Evolutionary conservation across 768 basidiomycete genomes (phyloP), one percentile per base, ranked within the genome.

Genomic region (Tylopilus plumbeoviolaceoides): DNA sequence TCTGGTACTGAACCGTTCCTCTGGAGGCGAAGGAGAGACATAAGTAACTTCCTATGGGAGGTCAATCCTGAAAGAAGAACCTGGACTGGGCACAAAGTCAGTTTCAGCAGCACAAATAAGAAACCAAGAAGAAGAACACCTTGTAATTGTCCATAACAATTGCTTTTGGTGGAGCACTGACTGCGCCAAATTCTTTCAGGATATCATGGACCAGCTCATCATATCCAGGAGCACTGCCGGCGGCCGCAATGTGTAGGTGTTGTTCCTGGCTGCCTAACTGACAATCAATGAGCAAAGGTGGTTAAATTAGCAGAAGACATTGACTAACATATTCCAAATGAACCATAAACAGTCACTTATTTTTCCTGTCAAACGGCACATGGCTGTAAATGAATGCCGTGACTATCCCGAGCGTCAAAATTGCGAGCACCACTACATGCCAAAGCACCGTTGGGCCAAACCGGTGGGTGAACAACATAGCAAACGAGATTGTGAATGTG

Each of bases 321-420:
- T 5, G 11, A 68, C 84, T 61, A 64, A 93, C n/a, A n/a, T n/a
- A n/a, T n/a, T n/a, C n/a, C n/a, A n/a, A n/a, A n/a, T n/a, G n/a
- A n/a, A n/a, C n/a, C 93, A 62, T 98, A 61, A 91, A 94, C 44
- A 95, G 45, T 50, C 95, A 74, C 70, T 91, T 91, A 65, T 98
- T 95, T 77, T 83, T 82, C 15, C 62, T 68, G 61, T 97, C 93
- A 65, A 94, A 98, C 0, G 88, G 83, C 5, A 70, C 67, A 36
- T 78, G 70, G 58, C 71, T 66, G 7, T 79, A 73, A 67, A 92
- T 92, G 39, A 84, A 66, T 0, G 80, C 84, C 56, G 90, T 80
- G 2, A 76, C 56, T 9, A 77, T 58, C 0, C 76, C 74, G 0
- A 82, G 81, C 1, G 73, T 43, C 30, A 83, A 59, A 21, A 76